Base-by-base conservation (phyloP, 345 rosid genomes). In the Moricandia moricandioides region DNA sequence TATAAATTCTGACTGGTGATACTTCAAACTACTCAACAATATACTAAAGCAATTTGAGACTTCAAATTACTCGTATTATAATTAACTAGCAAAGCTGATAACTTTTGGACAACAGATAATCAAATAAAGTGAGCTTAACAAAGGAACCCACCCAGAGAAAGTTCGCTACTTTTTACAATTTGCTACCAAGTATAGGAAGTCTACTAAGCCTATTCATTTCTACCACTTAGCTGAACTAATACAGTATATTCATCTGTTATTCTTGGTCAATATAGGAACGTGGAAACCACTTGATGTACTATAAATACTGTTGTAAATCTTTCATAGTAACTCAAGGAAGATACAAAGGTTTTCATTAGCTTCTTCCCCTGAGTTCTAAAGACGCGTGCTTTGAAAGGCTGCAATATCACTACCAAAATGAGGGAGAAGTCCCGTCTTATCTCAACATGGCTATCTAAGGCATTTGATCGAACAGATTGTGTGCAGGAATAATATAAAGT, bases 391-490 rank as follows among this genome's bases (percentile, higher is more conserved):
- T 51, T 26, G 8, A 33, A n/a, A 5, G 13, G 10, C 47, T 72
- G 37, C 5, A 34, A 24, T 6, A 52, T 21, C 29, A 62, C 35
- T 3, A 34, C 16, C 45, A 34, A 60, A 71, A 71, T 17, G 58
- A 17, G 47, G 31, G 47, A 59, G 1, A 40, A 70, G 6, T 27
- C 21, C 6, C 35, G 49, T 61, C 59, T 33, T 21, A 24, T 9
- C 33, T 47, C 24, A 9, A 9, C 14, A 62, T 6, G 9, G 7
- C 17, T 55, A 26, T 34, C 37, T n/a, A 29, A 30, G 37, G 13
- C 60, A 66, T 74, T 74, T 66, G 29, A 21, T 74, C 72, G 71
- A 74, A 66, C 72, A 74, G 0, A 0, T 74, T 29, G 72, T 57
- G 72, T 58, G 72, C 78, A 43, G 13, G 45, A 16, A 40, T 39